phyloP scores from a whole-genome alignment of 2,329 filamentous ascomycete species.

The Rutstroemia sp. region DNA sequence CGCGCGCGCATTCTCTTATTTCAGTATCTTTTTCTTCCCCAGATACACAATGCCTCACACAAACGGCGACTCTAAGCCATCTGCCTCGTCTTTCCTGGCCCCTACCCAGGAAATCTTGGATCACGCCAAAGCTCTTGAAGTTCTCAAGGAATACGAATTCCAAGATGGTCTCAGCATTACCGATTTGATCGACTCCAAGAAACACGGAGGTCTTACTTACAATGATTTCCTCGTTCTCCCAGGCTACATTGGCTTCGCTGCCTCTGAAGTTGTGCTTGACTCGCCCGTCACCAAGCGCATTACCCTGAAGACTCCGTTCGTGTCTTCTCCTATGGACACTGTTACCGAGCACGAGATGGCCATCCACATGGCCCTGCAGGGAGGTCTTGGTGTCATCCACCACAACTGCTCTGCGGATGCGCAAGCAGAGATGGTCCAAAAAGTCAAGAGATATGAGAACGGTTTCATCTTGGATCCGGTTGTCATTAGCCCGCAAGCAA shows the following conservation, averaged over 20 bases:
- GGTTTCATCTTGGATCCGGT: slow-evolving; percentile 96
- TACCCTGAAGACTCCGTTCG: slow-evolving; percentile 89
- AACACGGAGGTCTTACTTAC: slow-evolving; percentile 91
- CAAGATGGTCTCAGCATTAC: slow-evolving; percentile 82
- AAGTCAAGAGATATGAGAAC: slow-evolving; percentile 99
- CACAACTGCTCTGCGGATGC: slow-evolving; percentile 98
- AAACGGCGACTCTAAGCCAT: slow-evolving; percentile 50
- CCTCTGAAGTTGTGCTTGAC: slow-evolving; percentile 80
- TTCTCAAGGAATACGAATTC: slow-evolving; percentile 72
- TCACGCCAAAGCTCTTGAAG: slow-evolving; percentile 66
- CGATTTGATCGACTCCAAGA: slow-evolving; percentile 82
- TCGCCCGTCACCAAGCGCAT: slow-evolving; percentile 93
- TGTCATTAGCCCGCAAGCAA: slow-evolving; percentile 80
- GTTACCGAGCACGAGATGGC: slow-evolving; percentile 99
- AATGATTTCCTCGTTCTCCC: slow-evolving; percentile 97
- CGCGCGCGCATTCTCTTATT: not conserved
- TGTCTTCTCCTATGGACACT: slow-evolving; percentile 99
- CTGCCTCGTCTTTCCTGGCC: slow-evolving; percentile 37
- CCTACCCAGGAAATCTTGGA: slow-evolving; percentile 47
- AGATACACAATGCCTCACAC: slow-evolving; percentile 57
- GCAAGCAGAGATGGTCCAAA: slow-evolving; percentile 97
- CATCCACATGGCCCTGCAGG: slow-evolving; percentile 89
- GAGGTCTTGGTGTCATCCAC: slow-evolving; percentile 90
- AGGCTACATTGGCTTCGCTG: slow-evolving; percentile 96
- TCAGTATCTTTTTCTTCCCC: not conserved